Percentiles rank a stretch among this genome's conserved stretches.
These are phyloP conservation scores for Monosporascus sp. DNA, from an alignment of 2,329 filamentous ascomycete species.

Conservation along the genomic window DNA sequence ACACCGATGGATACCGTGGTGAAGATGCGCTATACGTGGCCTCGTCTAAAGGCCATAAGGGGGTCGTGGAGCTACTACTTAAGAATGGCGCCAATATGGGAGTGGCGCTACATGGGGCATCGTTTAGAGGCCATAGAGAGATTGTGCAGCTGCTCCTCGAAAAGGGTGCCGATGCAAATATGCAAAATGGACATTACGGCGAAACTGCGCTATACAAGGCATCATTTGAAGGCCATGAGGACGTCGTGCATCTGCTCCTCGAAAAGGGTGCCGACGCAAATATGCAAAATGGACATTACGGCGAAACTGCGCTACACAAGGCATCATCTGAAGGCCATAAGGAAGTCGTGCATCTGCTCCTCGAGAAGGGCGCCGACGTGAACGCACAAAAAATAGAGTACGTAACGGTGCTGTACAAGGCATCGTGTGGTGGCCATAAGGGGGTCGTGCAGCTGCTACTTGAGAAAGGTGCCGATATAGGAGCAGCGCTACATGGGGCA, in stretches of 20 bases:
- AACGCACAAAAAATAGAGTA: too few relatives aligned
- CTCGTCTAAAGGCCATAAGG: too few relatives aligned
- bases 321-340: background rate
- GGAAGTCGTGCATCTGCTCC: too few relatives aligned
- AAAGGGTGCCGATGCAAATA: background rate
- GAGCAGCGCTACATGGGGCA: background rate
- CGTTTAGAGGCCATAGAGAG: background rate
- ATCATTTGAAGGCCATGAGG: background rate
- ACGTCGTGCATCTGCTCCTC: background rate
- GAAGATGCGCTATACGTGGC: too few relatives aligned
- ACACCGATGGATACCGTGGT: too few relatives aligned
- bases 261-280: background rate
- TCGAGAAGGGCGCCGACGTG: too few relatives aligned
- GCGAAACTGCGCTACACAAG: background rate
- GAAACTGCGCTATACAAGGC: background rate
- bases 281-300: background rate
- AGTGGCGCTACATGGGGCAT: too few relatives aligned
- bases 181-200: background rate
- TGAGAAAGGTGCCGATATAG: background rate
- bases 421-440: background rate
- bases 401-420: too few relatives aligned
- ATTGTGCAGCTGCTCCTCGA: background rate
- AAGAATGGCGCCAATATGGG: too few relatives aligned
- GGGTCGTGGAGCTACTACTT: too few relatives aligned
- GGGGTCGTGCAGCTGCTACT: background rate